These are phyloP conservation scores for Jamesozyma hellenica DNA, from an alignment of 805 yeast species.

Conservation along the genomic window DNA sequence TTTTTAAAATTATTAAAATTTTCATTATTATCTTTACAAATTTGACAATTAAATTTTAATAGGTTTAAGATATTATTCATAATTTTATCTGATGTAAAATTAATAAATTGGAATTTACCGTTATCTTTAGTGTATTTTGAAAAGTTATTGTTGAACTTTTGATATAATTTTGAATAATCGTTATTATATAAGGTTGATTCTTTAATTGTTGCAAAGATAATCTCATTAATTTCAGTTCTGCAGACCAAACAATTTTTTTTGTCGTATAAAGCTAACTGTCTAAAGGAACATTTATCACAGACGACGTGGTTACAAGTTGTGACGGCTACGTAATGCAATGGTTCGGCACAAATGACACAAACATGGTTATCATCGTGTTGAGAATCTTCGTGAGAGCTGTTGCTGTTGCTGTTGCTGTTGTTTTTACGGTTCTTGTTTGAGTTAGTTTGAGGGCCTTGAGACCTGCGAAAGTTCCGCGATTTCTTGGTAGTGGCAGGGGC, in stretches of 20 bases:
- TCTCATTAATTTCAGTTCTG: slow-evolving; percentile 52
- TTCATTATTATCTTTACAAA: slow-evolving; percentile 29
- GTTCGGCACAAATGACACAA: slow-evolving; percentile 82
- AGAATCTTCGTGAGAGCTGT: slow-evolving; percentile 18
- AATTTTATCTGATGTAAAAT: slow-evolving; percentile 48
- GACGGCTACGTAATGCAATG: slow-evolving; percentile 50
- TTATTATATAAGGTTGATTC: not conserved
- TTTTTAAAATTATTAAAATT: slow-evolving; percentile 42
- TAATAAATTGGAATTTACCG: slow-evolving; percentile 23
- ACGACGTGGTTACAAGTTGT: slow-evolving; percentile 79
- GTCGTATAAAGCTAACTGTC: slow-evolving; percentile 71
- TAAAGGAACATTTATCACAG: slow-evolving; percentile 72
- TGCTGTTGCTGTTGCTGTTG: not conserved
- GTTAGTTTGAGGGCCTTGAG: slow-evolving; percentile 15
- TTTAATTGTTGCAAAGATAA: slow-evolving; percentile 45
- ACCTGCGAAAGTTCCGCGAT: slow-evolving; percentile 9
- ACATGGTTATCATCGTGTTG: slow-evolving; percentile 33
- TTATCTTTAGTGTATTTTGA: not conserved
- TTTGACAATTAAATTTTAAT: slow-evolving; percentile 48
- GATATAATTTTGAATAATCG: not conserved
- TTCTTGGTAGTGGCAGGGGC: not conserved
- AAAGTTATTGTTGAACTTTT: not conserved
- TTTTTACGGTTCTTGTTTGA: slow-evolving; percentile 1
- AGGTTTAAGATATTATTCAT: slow-evolving; percentile 40
- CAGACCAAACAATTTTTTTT: slow-evolving; percentile 76